Evolutionary conservation across 257 asterid genomes (phyloP).

Genomic region (Scutellaria baicalensis): DNA sequence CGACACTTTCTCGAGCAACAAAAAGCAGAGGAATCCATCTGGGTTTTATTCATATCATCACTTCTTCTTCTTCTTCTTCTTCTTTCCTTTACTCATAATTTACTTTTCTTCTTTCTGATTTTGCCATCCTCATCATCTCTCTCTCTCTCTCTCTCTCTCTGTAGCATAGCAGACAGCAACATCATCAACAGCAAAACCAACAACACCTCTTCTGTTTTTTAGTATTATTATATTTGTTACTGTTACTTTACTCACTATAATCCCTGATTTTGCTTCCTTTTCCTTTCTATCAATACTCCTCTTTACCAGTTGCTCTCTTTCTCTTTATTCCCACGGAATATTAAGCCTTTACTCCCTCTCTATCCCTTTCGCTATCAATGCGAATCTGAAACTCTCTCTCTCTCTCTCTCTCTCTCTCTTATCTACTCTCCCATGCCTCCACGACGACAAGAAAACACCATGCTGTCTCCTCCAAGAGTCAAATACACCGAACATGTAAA

Average conservation of each 20-base stretch:
- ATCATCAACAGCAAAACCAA: too few species aligned
- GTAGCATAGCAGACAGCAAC: neutral
- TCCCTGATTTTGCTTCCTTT: slow-evolving; percentile 15
- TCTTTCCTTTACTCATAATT: neutral
- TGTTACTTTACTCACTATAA: neutral
- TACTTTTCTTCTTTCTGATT: neutral
- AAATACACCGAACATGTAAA: slow-evolving; percentile 53
- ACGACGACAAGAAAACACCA: slow-evolving; percentile 12
- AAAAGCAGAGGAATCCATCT: slow-evolving; percentile 17
- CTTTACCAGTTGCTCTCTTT: neutral
- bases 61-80: neutral
- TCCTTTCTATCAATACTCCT: slow-evolving; percentile 10
- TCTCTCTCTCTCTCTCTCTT: neutral
- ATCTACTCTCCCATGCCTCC: slow-evolving; percentile 1
- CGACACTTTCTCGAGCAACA: neutral
- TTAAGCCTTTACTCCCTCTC: neutral
- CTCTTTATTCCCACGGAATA: slow-evolving; percentile 42
- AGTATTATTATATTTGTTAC: neutral
- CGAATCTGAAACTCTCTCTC: slow-evolving; percentile 23
- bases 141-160: neutral
- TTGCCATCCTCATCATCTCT: neutral
- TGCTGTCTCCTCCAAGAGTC: slow-evolving; percentile 21
- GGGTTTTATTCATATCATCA: slow-evolving; percentile 3
- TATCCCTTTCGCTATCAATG: slow-evolving; percentile 36
- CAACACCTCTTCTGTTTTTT: slow-evolving; percentile 13